These are phyloP conservation scores for Mycosphaerelloides madeirae DNA, from an alignment of 2,329 filamentous ascomycete species.

Conservation along the genomic window DNA sequence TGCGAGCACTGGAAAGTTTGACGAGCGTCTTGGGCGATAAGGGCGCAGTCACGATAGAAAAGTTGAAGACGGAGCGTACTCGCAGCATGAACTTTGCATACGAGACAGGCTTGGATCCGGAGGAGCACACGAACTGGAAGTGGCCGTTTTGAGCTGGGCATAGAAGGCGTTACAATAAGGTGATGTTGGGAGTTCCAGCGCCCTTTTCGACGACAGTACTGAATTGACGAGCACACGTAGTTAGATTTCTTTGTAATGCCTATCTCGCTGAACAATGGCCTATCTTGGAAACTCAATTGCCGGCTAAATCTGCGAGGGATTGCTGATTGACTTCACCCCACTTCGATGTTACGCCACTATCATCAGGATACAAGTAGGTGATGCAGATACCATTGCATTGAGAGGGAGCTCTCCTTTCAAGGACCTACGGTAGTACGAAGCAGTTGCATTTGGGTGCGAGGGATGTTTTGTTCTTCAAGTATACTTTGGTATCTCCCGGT, in stretches of 20 bases:
- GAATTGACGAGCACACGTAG: no score
- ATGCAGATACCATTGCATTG: constrained; percentile 5
- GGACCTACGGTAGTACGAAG: not conserved
- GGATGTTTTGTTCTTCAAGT: not conserved
- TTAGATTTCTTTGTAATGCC: no score
- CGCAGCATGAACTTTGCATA: constrained; percentile 60
- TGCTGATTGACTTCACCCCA: constrained; percentile 1
- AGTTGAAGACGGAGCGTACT: constrained; percentile 61
- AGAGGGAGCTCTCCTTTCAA: not conserved
- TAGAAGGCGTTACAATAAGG: no score
- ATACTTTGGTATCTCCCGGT: no score
- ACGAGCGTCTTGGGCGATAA: constrained; percentile 57
- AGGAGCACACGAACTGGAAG: constrained; percentile 60
- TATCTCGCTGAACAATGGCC: not conserved
- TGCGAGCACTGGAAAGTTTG: constrained; percentile 69
- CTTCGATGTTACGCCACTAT: constrained; percentile 13
- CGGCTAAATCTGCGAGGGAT: not conserved
- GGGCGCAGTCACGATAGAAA: constrained; percentile 58
- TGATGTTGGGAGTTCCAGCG: no score
- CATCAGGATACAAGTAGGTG: constrained; percentile 2
- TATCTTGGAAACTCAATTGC: not conserved
- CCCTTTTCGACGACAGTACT: no score
- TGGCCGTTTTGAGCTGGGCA: constrained; percentile 50
- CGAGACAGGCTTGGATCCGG: constrained; percentile 65
- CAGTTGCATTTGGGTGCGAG: constrained; percentile 1